phyloP scores from a whole-genome alignment of 2,329 filamentous ascomycete genomes.

The Sphaerulina musiva region DNA sequence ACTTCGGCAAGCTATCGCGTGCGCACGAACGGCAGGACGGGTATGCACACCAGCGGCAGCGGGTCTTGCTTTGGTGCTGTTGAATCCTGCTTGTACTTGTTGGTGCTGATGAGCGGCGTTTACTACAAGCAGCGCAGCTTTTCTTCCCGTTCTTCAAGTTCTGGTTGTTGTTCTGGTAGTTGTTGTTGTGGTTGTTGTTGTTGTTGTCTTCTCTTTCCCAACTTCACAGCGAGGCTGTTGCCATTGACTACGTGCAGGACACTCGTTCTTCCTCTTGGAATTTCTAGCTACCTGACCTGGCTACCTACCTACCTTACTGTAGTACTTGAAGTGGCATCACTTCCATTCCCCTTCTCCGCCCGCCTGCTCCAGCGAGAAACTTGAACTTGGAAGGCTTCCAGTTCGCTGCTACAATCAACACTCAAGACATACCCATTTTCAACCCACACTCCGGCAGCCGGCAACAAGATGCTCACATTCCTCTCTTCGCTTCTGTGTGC shows the following conservation, averaged over 20 bases:
- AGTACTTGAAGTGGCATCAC: too few species aligned
- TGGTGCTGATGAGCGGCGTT: not conserved
- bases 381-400: too few species aligned
- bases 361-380: too few species aligned
- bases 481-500: conserved; percentile 18
- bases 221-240: not conserved
- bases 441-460: not conserved
- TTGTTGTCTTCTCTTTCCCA: not conserved
- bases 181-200: not conserved
- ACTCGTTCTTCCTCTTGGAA: too few species aligned
- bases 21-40: not conserved
- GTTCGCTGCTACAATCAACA: not conserved
- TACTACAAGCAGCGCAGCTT: not conserved
- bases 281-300: too few species aligned
- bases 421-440: not conserved
- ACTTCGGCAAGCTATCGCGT: not conserved
- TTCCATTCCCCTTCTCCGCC: too few species aligned
- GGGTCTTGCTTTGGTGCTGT: not conserved
- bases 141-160: not conserved
- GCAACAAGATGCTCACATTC: conserved; percentile 8
- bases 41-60: not conserved
- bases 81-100: not conserved
- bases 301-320: too few species aligned
- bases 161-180: not conserved
- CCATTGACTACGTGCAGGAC: not conserved